Evolutionary conservation across 768 basidiomycete species (phyloP).

Genomic region (Rhodotorula graminis): DNA sequence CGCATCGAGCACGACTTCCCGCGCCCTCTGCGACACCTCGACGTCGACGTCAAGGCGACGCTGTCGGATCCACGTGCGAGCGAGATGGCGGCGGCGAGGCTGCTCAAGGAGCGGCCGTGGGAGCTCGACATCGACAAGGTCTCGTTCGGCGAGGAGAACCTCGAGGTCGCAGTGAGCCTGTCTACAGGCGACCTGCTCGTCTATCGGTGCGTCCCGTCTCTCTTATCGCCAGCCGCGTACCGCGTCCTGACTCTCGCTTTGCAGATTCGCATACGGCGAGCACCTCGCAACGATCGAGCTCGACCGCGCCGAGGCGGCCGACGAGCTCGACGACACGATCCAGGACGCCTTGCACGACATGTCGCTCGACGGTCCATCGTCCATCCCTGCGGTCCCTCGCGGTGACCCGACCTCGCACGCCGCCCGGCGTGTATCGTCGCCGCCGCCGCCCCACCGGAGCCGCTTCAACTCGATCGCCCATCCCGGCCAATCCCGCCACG

Average conservation of each 20-base stretch:
- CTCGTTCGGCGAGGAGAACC: conserved; percentile 46
- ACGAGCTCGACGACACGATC: conserved; percentile 15
- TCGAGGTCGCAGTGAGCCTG: conserved; percentile 48
- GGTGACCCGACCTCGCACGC: background rate
- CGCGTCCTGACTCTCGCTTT: no score
- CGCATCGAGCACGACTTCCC: conserved; percentile 55
- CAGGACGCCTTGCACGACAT: conserved; percentile 20
- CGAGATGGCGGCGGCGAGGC: conserved; percentile 43
- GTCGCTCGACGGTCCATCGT: conserved; percentile 5
- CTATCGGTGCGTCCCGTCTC: conserved; percentile 45
- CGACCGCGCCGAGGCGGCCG: conserved; percentile 10
- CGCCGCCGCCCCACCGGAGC: background rate
- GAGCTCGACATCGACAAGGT: conserved; percentile 47
- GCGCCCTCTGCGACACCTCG: conserved; percentile 58
- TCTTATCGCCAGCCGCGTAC: no score
- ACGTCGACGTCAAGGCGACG: conserved; percentile 53
- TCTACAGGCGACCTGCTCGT: conserved; percentile 49
- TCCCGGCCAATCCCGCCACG: background rate
- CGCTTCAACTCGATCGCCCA: background rate
- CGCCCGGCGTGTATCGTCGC: background rate
- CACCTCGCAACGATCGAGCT: conserved; percentile 5
- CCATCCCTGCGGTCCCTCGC: background rate
- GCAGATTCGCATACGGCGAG: conserved; percentile 24
- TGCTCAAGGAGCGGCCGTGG: conserved; percentile 44
- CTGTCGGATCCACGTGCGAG: conserved; percentile 4